phyloP scores from a whole-genome alignment of 2,329 filamentous ascomycete species.

The Sporothrix globosa region DNA sequence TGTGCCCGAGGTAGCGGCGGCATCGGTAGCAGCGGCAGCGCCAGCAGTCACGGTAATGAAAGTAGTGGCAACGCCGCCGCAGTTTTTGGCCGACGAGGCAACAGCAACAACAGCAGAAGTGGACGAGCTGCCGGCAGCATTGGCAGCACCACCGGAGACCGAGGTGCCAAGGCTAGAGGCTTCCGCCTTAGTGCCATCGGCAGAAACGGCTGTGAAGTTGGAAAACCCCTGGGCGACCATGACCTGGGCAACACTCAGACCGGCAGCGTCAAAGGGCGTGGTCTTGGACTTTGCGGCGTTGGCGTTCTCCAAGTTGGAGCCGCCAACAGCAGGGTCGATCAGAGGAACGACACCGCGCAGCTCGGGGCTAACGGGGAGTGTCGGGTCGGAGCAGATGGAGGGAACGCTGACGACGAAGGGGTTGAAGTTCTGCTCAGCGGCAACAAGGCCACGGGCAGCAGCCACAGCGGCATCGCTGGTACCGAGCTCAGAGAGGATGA shows the following conservation, averaged over 20 bases:
- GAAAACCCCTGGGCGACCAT: slow-evolving; percentile 64
- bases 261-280: slow-evolving; percentile 60
- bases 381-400: slow-evolving; percentile 65
- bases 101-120: neutral
- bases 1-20: slow-evolving; percentile 7
- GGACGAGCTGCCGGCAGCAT: slow-evolving; percentile 14
- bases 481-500: slow-evolving; percentile 65
- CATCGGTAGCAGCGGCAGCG: slow-evolving; percentile 1
- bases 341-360: slow-evolving; percentile 69
- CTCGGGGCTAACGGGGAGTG: slow-evolving; percentile 61
- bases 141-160: slow-evolving; percentile 31
- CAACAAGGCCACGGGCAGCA: slow-evolving; percentile 52
- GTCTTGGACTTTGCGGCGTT: slow-evolving; percentile 58
- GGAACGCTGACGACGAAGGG: slow-evolving; percentile 63
- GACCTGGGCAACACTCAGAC: slow-evolving; percentile 68
- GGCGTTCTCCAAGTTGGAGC: slow-evolving; percentile 61
- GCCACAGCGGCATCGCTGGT: slow-evolving; percentile 60
- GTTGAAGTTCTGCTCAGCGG: slow-evolving; percentile 39
- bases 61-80: slow-evolving; percentile 9
- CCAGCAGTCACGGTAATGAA: slow-evolving; percentile 27
- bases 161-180: slow-evolving; percentile 16
- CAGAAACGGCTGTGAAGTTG: slow-evolving; percentile 56
- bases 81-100: neutral
- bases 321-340: slow-evolving; percentile 65
- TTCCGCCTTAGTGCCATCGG: slow-evolving; percentile 41